Evolutionary conservation across 176 grass and related monocot species (phyloP), one percentile per base, ranked within the genome.

Genomic region (Guadua angustifolia): DNA sequence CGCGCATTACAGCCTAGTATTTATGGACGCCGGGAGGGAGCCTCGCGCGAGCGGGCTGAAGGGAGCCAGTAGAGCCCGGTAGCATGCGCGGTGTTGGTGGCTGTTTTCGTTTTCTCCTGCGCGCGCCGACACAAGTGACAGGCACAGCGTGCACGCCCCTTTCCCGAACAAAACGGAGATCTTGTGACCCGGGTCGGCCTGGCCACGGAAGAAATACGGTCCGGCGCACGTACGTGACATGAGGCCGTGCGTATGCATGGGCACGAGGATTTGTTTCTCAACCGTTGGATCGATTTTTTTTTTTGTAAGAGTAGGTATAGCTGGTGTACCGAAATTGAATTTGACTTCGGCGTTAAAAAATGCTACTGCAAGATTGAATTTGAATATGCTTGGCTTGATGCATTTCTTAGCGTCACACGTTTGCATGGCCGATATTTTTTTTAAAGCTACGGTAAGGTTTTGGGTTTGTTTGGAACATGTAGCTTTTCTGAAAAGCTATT

Each of bases 81-180:
- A 36, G 35, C 35, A 36, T 36, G n/a, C n/a, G 35, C 35, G 35
- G 69, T 45, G 88, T 12, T 66, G 66, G 83, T 65, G 79, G 32
- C 57, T 1, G 79, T 39, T 51, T 86, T 90, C 46, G 79, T 79
- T 86, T 86, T 40, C 88, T 86, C 79, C 83, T 73, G 72, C 65
- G 6, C 36, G 13, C 3, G n/a, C 82, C 82, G 79, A 71, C 83
- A 82, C 73, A 90, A 66, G 83, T 90, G 65, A n/a, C n/a, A n/a
- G n/a, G n/a, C n/a, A 73, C 79, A 39, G 15, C 57, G 64, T 78
- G 57, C 73, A 82, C 29, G 29, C 1, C 29, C 52, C 52, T 71
- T 77, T 85, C 15, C 24, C 83, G 13, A 14, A 53, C 52, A 19
- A 22, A 44, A 17, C 49, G 25, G 69, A 45, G 57, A 73, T 73